Evolutionary conservation across 495 filamentous ascomycete genomes (phyloP), one percentile per base, ranked within the genome.

Genomic region (Aspergillus kassunensis): DNA sequence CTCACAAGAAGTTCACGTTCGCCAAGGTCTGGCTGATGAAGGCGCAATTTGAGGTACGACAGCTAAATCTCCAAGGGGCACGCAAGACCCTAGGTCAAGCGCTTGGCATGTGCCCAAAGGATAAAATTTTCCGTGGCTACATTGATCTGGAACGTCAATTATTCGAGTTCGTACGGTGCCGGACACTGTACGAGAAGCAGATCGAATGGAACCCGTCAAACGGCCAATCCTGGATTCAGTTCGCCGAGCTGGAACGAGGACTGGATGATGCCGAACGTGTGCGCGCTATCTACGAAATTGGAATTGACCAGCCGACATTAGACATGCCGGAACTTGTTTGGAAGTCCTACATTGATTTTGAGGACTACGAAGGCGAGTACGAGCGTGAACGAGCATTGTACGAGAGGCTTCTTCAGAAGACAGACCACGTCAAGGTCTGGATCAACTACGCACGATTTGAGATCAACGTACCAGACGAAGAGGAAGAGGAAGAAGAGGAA

Each of bases 271-370:
- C 90, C 12, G 90, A 95, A 9, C 83, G 93, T 11, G 83, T 86
- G 9, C 78, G 95, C n/a, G 90, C 85, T 16, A 93, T 98, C 58
- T 98, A 88, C 63, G 95, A 97, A 68, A 76, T 98, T 10, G 92
- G 88, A 12, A 85, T 97, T 56, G 77, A 81, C 25, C 90, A 97
- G 67, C 78, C 85, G 15, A 75, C 80, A 6, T 72, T 98, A n/a
- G 95, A 98, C 65, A 98, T 97, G 93, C 93, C 93, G 4, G 93
- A 98, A 70, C 71, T 96, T 50, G 71, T 98, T 10, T 98, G 93
- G 93, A 96, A 96, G 69, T 82, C 88, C 2, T 98, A 96, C 64
- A 97, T 98, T 61, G 91, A 97, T 70, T 98, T 97, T 61, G 95
- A 97, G 69, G 92, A 96, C 62, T 87, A 95, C 54, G 87, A 91